Percentiles rank a stretch among this genome's conserved stretches.
Conservation (phyloP, 2,329 filamentous ascomycete species). For the Aschersonia sp. region DNA sequence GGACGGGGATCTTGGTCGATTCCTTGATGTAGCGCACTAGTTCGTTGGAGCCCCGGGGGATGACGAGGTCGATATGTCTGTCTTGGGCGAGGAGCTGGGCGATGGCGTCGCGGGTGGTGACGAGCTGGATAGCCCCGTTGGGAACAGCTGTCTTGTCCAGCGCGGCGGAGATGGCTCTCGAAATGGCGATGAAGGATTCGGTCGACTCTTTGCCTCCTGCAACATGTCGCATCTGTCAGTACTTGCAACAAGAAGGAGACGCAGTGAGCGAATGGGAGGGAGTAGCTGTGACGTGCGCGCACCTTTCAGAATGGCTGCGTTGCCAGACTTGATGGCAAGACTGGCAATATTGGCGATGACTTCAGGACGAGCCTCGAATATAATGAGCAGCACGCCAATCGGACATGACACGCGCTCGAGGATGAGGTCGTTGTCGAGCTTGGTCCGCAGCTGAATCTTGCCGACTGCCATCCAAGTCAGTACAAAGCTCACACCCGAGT, state of each 20-base stretch:
- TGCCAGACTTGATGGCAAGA: slow-evolving; percentile 91
- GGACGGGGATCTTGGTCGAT: slow-evolving; percentile 84
- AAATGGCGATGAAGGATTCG: slow-evolving; percentile 87
- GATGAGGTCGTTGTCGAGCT: slow-evolving; percentile 71
- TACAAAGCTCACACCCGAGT: not conserved
- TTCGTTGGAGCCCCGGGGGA: slow-evolving; percentile 82
- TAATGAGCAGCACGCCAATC: slow-evolving; percentile 94
- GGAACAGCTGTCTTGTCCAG: slow-evolving; percentile 63
- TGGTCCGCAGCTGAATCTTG: slow-evolving; percentile 67
- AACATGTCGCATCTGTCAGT: not conserved
- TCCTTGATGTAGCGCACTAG: slow-evolving; percentile 82
- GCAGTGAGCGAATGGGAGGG: not conserved
- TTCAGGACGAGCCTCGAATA: slow-evolving; percentile 94
- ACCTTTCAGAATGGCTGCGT: slow-evolving; percentile 92
- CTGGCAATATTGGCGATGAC: slow-evolving; percentile 98
- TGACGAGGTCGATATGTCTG: slow-evolving; percentile 82
- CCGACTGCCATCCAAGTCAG: slow-evolving; percentile 43
- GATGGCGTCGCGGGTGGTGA: slow-evolving; percentile 84
- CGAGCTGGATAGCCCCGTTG: slow-evolving; percentile 78
- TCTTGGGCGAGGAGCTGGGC: slow-evolving; percentile 78
- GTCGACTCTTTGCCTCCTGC: slow-evolving; percentile 88
- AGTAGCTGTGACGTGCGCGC: too few relatives aligned
- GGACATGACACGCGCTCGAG: slow-evolving; percentile 85
- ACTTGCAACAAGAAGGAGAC: not conserved
- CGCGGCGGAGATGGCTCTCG: slow-evolving; percentile 67